Base-by-base conservation (phyloP, 176 grass and related monocot genomes). In the Puya raimondii region DNA sequence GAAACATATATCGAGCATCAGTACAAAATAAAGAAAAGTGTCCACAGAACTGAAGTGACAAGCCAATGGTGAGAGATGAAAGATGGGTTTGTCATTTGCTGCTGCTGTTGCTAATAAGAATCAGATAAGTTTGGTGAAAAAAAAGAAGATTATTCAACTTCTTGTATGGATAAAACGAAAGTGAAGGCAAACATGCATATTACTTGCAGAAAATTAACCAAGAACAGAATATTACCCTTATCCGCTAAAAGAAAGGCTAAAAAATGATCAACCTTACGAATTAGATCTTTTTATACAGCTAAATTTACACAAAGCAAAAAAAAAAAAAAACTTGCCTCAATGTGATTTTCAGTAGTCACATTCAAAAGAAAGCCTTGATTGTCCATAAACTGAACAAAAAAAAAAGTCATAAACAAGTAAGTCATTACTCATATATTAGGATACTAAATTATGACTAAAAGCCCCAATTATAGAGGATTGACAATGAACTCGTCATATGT, bases 341-440 rank as follows among this genome's bases (percentile, higher is more conserved):
- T 93, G 65, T 91, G 69, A 78, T 99, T 99, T 68, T 86, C 85
- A 65, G 51, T 69, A 67, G 82, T 93, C 13, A 93, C 89, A 66
- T 78, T 92, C 48, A 99, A 75, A 65, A 93, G 84, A 83, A 93
- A 33, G 49, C 86, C 84, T 84, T 91, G 86, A 75, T 88, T 82
- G 61, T 90, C 77, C 26, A 84, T 77, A 72, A 93, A 93, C 94
- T 97, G 87, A 74, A 88, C 85, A 11, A 61, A 70, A 7, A 27
- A 9, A 58, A 1, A 42, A 42, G 33, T 7, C 4, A n/a, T 48
- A 42, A 51, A 50, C 15, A 64, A 15, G 20, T 76, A 59, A 70
- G 2, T 48, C 4, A 59, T 20, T 18, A 59, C 13, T 59, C 54
- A 15, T 20, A 59, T 17, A 4, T 59, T 10, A 21, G 17, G 52